phyloP scores from a whole-genome alignment of 352 stramenopile genomes.

The Globisporangium polare region DNA sequence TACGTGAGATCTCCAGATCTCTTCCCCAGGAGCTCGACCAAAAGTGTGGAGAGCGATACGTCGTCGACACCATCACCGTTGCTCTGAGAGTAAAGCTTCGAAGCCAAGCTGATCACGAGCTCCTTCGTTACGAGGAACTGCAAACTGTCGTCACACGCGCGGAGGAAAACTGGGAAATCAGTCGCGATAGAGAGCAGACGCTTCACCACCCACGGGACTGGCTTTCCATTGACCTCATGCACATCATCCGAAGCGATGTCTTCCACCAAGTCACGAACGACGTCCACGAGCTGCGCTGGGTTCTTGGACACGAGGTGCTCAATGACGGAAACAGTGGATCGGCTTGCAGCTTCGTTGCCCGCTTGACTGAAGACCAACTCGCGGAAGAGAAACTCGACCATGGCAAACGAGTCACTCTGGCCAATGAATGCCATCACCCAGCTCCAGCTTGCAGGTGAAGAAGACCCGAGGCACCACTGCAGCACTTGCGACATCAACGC shows the following conservation, averaged over 20 bases:
- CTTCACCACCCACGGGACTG: slow-evolving; percentile 14
- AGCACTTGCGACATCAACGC: slow-evolving; percentile 37
- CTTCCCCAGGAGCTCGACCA: slow-evolving; percentile 29
- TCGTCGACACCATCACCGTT: neutral
- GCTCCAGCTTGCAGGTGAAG: slow-evolving; percentile 31
- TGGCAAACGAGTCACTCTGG: slow-evolving; percentile 36
- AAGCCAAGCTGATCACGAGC: slow-evolving; percentile 26
- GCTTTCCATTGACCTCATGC: neutral
- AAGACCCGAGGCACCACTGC: slow-evolving; percentile 35
- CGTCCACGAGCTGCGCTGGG: slow-evolving; percentile 44
- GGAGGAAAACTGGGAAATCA: slow-evolving; percentile 30
- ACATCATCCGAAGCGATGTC: slow-evolving; percentile 9
- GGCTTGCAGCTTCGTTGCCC: slow-evolving; percentile 3
- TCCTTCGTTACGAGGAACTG: slow-evolving; percentile 63
- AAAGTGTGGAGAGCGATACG: slow-evolving; percentile 1
- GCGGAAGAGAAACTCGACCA: slow-evolving; percentile 47
- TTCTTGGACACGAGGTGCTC: slow-evolving; percentile 38
- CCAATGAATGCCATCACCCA: slow-evolving; percentile 48
- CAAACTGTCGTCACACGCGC: slow-evolving; percentile 48
- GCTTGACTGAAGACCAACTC: slow-evolving; percentile 21
- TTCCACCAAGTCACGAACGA: slow-evolving; percentile 38
- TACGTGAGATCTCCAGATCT: slow-evolving; percentile 35
- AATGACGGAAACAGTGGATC: slow-evolving; percentile 25
- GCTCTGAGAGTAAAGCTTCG: slow-evolving; percentile 15
- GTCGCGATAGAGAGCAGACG: slow-evolving; percentile 32